Base-by-base conservation (phyloP, 208 protist species). In the Trypanosoma cruzi region DNA sequence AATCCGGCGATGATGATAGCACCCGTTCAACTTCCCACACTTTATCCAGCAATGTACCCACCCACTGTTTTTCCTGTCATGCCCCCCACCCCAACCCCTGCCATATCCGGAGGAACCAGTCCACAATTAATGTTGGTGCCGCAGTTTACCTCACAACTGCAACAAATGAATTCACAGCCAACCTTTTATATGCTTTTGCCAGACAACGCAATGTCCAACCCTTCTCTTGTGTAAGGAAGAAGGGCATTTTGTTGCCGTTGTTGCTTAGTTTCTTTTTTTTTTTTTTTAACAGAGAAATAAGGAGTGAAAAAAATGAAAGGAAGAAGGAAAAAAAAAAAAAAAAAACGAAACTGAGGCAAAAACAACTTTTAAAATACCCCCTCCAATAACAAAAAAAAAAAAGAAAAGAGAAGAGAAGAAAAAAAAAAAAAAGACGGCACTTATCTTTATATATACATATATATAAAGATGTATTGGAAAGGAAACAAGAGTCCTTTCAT, bases 141-240 rank as follows among this genome's bases (percentile, higher is more conserved):
- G 16, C 68, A 80, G 31, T 71, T 53, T 36, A 1, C 66, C 24
- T 50, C 60, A 22, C 48, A 66, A 50, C 2, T 68, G 22, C 63
- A 65, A 20, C 71, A 63, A 36, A 24, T 44, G 26, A 7, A 53
- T 24, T 4, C 42, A 32, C 63, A 49, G 26, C 48, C 66, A 44
- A 75, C 80, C 14, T 79, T 76, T 58, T 66, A 82, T 42, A 70
- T 87, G 56, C 52, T 84, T 11, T 53, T 87, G 22, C 79, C 78
- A 20, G 75, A 84, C 29, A 71, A 59, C 26, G 29, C 11, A 24
- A 22, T 42, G 11, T 5, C 50, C 44, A 11, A 11, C 13, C 28
- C 68, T 55, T 13, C 70, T 18, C 49, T 75, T 37, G 26, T 48
- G 52, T 63, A 36, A 44, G 32, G 56, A 49, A 49, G 16, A 49